Base-by-base conservation (phyloP, 805 yeast genomes). In the Candida verbasci region DNA sequence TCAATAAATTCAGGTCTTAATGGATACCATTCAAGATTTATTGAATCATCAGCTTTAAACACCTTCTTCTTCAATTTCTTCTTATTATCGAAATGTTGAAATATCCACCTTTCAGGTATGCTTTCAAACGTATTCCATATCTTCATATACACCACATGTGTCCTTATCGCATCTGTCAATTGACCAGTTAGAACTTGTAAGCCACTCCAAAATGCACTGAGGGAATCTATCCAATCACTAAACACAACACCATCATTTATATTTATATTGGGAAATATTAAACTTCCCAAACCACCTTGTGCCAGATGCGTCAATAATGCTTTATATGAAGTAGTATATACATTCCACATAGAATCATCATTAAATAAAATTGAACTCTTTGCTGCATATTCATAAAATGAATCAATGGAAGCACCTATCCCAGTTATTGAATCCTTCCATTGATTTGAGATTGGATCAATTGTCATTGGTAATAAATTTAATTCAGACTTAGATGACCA, bases 1-100 rank as follows among this genome's bases (percentile, higher is more conserved):
- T 89, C 97, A 29, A 86, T 72, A 47, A 88, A 86, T 53, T 89
- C 97, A 0, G 97, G 97, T 37, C 97, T 65, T 29, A 89, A 64
- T 2, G 96, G 96, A 50, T 86, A 89, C 96, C 96, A 89, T 52
- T 86, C 94, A 23, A 87, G 60, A 0, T 75, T 64, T 3, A 84
- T 58, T 12, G 43, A 40, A 26, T 53, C 47, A 14, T 45, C 39
- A 9, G 24, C 29, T 39, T 18, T 24, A 14, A 12, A 24, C 11
- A 12, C 28, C 12, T 33, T 17, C 24, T 26, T 26, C 24, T 17
- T 12, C 25, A 17, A 20, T 18, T 37, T 28, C n/a, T 42, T 42
- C 4, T 18, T 17, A 11, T 34, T 33, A 14, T 43, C 42, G 17
- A 39, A 26, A 6, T 49, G 35, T 4, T 27, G 14, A 37, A 50